Percentiles rank a stretch among this genome's conserved stretches.
These are phyloP conservation scores for Durusdinium trenchii DNA, from an alignment of 73 alveolate genomes.

Conservation along the genomic window DNA sequence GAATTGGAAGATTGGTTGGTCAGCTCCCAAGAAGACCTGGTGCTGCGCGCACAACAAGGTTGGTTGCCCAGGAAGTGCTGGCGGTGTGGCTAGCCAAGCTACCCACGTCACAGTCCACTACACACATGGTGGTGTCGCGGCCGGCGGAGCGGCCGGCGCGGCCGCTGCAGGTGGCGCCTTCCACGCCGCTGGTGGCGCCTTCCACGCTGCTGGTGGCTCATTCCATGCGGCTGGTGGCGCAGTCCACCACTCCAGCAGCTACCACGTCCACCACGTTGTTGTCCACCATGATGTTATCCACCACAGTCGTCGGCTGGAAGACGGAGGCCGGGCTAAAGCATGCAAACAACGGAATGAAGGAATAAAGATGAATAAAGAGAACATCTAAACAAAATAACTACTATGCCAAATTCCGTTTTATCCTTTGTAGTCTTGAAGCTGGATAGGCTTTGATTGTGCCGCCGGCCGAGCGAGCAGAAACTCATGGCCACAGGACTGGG, in stretches of 20 bases:
- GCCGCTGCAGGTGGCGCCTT: constrained; percentile 25
- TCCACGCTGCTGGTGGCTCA: constrained; percentile 10
- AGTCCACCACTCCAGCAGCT: not conserved
- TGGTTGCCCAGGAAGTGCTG: constrained; percentile 36
- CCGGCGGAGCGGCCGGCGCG: constrained; percentile 41
- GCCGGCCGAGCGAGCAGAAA: not conserved
- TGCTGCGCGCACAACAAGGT: constrained; percentile 12
- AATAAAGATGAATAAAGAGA: not conserved
- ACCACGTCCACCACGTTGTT: not conserved
- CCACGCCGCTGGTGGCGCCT: not conserved
- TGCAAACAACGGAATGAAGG: not conserved
- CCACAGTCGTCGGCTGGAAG: not conserved
- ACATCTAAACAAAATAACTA: not conserved
- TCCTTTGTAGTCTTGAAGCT: not conserved
- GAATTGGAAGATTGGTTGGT: constrained; percentile 75
- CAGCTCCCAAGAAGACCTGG: constrained; percentile 26
- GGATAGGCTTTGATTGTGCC: constrained; percentile 8
- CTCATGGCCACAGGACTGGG: constrained; percentile 1
- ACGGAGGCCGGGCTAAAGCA: not conserved
- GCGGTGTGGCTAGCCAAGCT: not conserved
- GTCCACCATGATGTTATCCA: not conserved
- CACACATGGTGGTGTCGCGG: constrained; percentile 18
- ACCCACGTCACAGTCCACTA: not conserved
- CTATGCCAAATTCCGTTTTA: not conserved
- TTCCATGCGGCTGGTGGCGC: not conserved